Evolutionary conservation across 2,329 filamentous ascomycete genomes (phyloP), one percentile per base, ranked within the genome.

Genomic region (Colletotrichum caudatum): DNA sequence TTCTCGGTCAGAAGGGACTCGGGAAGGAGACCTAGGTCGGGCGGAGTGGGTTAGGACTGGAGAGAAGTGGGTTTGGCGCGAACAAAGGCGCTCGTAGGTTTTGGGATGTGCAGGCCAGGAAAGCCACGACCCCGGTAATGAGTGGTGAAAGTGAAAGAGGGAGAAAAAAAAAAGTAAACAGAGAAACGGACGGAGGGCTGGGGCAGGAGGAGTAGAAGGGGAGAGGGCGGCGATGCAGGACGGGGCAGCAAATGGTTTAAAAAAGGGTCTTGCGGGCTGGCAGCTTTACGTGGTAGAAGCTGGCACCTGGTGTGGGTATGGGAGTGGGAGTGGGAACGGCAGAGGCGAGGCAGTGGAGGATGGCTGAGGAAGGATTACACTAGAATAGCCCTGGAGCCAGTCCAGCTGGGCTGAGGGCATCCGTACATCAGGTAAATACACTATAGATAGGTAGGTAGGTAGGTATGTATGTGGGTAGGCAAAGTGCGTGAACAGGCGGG

Each of bases 211-310:
- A 72, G 58, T 53, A 70, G 63, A 68, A 73, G 69, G 64, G 71
- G 54, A 68, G 39, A 51, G 9, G 53, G n/a, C 67, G 44, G 50
- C 53, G 67, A 70, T 62, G 67, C 56, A 63, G 67, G 54, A 72
- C 46, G 69, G 69, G 69, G 66, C 69, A 72, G 69, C 60, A 69
- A 72, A 60, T 69, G 69, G 69, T 72, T 72, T 72, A 72, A 72
- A 72, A 72, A 72, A 72, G 69, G 69, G 69, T 69, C 69, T 59
- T 69, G n/a, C 60, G 66, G 69, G 54, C 48, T 60, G 44, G 65
- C 59, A 64, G 65, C 60, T 37, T 60, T 72, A 56, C 53, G 68
- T 56, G 33, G 67, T 51, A 54, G 64, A 59, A 59, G 62, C 59
- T 57, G 67, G 65, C 51, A 64, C 23, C 33, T 61, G 61, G 66